Evolutionary conservation across 1,284 basidiomycete genomes (phyloP).

Genomic region (Moniliella sp.): DNA sequence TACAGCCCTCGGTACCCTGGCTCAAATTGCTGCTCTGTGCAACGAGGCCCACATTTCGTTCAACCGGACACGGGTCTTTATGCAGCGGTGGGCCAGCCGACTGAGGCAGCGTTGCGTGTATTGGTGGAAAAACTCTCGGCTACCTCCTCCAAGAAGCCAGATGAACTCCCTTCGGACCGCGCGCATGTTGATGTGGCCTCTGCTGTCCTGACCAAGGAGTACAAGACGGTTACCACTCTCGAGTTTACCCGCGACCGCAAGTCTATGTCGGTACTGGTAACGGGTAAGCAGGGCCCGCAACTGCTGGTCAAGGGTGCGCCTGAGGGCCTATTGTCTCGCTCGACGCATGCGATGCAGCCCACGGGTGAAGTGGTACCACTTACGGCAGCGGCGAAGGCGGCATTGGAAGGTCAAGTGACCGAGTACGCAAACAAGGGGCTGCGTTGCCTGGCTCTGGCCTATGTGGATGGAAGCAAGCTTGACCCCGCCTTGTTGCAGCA

Average conservation of each 20-base stretch:
- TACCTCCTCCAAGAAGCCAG: no score
- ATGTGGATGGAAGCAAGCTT: constrained; percentile 45
- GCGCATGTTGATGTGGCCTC: constrained; percentile 48
- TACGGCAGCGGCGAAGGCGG: constrained; percentile 43
- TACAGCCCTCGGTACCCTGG: constrained; percentile 22
- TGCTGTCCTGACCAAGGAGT: constrained; percentile 55
- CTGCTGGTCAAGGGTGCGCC: constrained; percentile 76
- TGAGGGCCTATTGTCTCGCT: constrained; percentile 75
- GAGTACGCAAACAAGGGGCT: constrained; percentile 62
- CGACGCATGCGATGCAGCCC: constrained; percentile 38
- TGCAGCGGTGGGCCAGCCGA: constrained; percentile 77
- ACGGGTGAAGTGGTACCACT: constrained; percentile 3
- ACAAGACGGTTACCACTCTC: constrained; percentile 64
- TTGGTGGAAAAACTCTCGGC: constrained; percentile 60
- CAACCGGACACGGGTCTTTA: constrained; percentile 53
- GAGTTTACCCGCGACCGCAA: constrained; percentile 95
- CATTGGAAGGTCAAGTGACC: constrained; percentile 46
- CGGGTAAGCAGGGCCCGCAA: constrained; percentile 42
- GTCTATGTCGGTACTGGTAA: constrained; percentile 84
- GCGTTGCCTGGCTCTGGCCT: constrained; percentile 74
- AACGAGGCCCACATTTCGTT: constrained; percentile 23
- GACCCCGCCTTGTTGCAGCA: constrained; percentile 59
- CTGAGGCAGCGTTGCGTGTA: constrained; percentile 39
- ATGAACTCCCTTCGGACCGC: no score
- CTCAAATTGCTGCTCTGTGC: constrained; percentile 25